Evolutionary conservation across 108 stramenopile genomes (phyloP).

Genomic region (Skeletonema tropicum): DNA sequence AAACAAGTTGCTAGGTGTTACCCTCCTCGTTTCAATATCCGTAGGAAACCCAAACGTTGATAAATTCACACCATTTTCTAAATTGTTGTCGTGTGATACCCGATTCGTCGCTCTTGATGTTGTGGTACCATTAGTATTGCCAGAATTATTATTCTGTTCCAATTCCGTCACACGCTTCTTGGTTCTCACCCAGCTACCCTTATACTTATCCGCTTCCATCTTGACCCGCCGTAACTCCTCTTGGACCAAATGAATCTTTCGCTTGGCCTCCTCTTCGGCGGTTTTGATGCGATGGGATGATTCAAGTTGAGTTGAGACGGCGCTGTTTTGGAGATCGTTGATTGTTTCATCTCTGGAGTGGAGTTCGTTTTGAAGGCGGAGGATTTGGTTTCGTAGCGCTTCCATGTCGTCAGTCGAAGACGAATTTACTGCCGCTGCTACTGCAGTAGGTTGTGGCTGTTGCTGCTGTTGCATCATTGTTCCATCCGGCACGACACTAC

Average conservation of each 20-base stretch:
- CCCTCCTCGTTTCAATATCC: conserved; percentile 9
- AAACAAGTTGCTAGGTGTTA: background rate
- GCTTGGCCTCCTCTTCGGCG: conserved; percentile 21
- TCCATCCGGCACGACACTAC: background rate
- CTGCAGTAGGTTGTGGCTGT: background rate
- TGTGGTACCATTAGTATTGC: background rate
- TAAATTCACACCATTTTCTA: background rate
- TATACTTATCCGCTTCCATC: conserved; percentile 42
- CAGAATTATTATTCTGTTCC: background rate
- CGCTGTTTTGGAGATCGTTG: conserved; percentile 33
- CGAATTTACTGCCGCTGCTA: background rate
- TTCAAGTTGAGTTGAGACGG: conserved; percentile 19
- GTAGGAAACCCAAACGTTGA: background rate
- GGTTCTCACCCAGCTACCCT: conserved; percentile 26
- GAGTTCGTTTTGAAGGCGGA: conserved; percentile 17
- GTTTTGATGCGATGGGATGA: conserved; percentile 7
- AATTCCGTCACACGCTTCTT: conserved; percentile 38
- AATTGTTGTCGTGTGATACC: conserved; percentile 4
- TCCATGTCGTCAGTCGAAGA: background rate
- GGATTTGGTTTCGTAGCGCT: conserved; percentile 14
- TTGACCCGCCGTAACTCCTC: conserved; percentile 37
- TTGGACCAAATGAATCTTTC: conserved; percentile 26
- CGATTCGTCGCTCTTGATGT: conserved; percentile 7
- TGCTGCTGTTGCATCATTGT: background rate
- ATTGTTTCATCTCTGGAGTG: conserved; percentile 20